phyloP scores from a whole-genome alignment of 2,329 filamentous ascomycete genomes.

The Cercospora canescens region DNA sequence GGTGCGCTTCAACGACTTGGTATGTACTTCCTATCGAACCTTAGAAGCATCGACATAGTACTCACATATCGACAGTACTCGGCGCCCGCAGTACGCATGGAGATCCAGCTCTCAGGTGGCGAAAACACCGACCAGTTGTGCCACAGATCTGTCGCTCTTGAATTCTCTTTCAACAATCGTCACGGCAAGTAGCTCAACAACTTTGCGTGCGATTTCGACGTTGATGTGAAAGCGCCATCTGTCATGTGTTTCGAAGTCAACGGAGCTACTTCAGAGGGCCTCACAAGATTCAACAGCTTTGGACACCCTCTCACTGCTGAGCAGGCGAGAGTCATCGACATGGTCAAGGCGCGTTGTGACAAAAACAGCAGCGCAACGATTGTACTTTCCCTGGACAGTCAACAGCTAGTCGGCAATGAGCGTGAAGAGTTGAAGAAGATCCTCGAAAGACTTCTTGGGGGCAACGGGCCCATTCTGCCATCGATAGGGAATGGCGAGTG shows the following conservation, averaged over 20 bases:
- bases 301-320: not conserved
- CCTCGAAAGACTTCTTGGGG: not conserved
- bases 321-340: not conserved
- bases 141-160: not conserved
- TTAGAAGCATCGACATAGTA: not conserved
- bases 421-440: not conserved
- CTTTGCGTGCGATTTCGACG: not conserved
- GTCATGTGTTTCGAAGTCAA: not conserved
- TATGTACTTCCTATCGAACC: not conserved
- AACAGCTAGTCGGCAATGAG: not conserved
- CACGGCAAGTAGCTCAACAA: not conserved
- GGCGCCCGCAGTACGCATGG: not conserved
- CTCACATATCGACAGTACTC: not conserved
- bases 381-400: not conserved
- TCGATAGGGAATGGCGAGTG: not conserved
- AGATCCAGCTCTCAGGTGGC: not conserved
- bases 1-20: not conserved
- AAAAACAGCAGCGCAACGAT: not conserved
- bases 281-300: not conserved
- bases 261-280: not conserved
- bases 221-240: too few species aligned
- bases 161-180: not conserved
- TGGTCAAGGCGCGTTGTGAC: not conserved
- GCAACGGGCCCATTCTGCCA: not conserved
- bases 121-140: not conserved